Percentiles rank a stretch among this genome's conserved stretches.
Conservation (phyloP, 176 grass and related monocot genomes). For the Carex myosuroides region DNA sequence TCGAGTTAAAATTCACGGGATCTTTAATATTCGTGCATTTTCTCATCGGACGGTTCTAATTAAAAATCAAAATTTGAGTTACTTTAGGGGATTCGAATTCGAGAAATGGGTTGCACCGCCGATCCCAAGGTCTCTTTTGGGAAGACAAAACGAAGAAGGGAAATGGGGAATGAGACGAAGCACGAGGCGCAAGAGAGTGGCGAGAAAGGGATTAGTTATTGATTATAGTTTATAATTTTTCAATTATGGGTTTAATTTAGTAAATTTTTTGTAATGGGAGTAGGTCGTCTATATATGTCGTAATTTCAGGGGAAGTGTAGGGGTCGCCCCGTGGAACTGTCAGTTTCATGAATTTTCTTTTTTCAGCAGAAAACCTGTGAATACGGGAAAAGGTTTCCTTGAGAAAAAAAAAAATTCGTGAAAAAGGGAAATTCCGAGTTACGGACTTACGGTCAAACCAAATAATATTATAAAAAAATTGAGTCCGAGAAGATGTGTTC, state of each 20-base stretch:
- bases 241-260: constrained; percentile 18
- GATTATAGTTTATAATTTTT: background rate
- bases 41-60: no score
- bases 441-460: background rate
- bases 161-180: background rate
- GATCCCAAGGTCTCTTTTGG: constrained; percentile 5
- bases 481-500: background rate
- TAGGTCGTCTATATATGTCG: background rate
- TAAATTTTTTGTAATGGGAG: background rate
- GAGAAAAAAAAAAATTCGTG: background rate
- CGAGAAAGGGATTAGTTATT: background rate
- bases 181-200: constrained; percentile 5
- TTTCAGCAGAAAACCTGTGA: constrained; percentile 17
- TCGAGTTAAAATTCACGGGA: no score
- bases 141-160: background rate
- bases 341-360: background rate
- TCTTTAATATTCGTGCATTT: no score
- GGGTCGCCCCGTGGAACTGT: background rate
- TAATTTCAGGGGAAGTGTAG: background rate
- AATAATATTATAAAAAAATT: background rate
- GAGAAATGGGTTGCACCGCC: background rate
- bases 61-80: no score
- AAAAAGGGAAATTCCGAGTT: background rate
- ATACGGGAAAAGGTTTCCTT: background rate
- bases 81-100: no score